Evolutionary conservation across 78 protist species (phyloP), one percentile per base, ranked within the genome.

Genomic region (Dictyostelium capitatum): DNA sequence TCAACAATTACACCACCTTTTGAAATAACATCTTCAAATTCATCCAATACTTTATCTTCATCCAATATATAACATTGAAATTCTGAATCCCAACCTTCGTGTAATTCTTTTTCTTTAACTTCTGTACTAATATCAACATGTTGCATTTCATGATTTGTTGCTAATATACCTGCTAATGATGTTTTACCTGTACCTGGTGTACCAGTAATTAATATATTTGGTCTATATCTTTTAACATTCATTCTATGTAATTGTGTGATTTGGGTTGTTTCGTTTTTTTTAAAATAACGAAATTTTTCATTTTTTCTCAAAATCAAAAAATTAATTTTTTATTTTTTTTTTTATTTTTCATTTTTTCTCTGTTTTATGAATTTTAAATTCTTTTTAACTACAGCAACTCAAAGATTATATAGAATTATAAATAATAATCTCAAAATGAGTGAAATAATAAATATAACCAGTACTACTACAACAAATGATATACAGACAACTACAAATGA

Each of bases 1-100:
- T 98, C 99, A 9, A 98, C 97, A 2, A 98, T 51, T 14, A 3
- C 1, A 67, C 98, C 98, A 14, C 98, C 98, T 64, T 69, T 30
- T 30, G 3, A 41, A 80, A 95, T 81, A 1, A 3, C 3, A 15
- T 73, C 94, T 37, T 95, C 97, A 14, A 95, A 32, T 50, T 95
- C 92, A 82, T 95, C 97, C 11, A 64, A 47, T 25, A 94, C 97
- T 79, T 90, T 89, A 82, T 98, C 99, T 82, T 98, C 99, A 74
- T 98, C 97, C 23, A 97, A 62, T 67, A 94, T 46, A 4, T 28
- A 77, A 25, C 96, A 77, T 67, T 97, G 91, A 70, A 89, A 95
- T 56, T 96, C 97, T 15, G 96, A 98, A 69, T 98, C 99, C 59
- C 69, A 95, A 12, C 95, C 98, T 10, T 80, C 91, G 75, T 90